Evolutionary conservation across 2,329 filamentous ascomycete species (phyloP).

Genomic region (Penicillium rolfsii): DNA sequence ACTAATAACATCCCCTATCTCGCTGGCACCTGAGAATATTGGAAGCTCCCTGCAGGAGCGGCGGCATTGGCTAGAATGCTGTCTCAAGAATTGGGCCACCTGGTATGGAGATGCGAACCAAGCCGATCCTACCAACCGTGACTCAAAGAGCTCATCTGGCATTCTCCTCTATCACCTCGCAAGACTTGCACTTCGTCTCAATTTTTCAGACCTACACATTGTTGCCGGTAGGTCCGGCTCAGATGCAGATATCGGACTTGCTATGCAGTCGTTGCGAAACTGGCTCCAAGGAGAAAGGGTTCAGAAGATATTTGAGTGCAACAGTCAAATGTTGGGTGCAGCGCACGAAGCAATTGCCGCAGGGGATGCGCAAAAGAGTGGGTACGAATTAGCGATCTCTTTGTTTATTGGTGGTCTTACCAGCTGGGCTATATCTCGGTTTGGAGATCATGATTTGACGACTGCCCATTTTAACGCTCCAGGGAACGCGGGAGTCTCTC

Average conservation of each 20-base stretch:
- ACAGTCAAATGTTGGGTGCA: not conserved
- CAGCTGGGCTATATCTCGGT: not conserved
- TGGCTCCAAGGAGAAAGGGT: not conserved
- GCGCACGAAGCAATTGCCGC: not conserved
- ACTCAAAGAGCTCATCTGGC: not conserved
- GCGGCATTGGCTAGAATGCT: not conserved
- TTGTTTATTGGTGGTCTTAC: not conserved
- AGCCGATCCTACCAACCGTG: not conserved
- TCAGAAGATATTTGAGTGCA: not conserved
- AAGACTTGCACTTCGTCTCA: not conserved
- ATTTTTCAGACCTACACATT: not conserved
- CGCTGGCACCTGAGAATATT: not conserved
- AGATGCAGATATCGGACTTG: not conserved
- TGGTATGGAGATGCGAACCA: not conserved
- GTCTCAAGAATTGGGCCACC: not conserved
- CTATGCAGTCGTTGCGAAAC: not conserved
- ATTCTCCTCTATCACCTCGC: not conserved
- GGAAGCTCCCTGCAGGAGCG: not conserved
- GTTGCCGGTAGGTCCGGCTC: not conserved
- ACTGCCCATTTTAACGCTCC: not conserved
- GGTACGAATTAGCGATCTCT: not conserved
- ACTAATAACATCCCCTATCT: slow-evolving; percentile 1
- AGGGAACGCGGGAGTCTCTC: not conserved
- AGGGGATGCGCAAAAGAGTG: not conserved
- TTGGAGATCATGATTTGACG: not conserved